Base-by-base conservation (phyloP, 176 grass and related monocot species). In the Ananas comosus region DNA sequence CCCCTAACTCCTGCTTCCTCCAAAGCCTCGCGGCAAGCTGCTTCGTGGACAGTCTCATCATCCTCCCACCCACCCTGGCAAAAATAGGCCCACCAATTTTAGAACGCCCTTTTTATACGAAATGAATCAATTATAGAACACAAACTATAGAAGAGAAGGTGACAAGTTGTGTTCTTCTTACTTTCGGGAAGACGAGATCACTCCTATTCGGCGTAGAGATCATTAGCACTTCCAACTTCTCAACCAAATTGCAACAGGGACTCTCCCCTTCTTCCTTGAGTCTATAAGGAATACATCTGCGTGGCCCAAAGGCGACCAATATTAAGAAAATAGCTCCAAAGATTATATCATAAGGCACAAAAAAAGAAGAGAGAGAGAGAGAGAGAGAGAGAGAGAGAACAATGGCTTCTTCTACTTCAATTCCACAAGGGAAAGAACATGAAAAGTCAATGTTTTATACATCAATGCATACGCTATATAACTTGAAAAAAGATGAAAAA, bases 1-100 rank as follows among this genome's bases (percentile, higher is more conserved):
- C 90, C 90, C 76, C 76, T 89, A 51, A 89, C 78, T 80, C 90
- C 90, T 53, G 90, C 90, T 89, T 94, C 90, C 83, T 94, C 90
- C 66, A 89, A 78, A 67, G 86, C 83, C 51, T 94, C 90, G 4
- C 90, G 76, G 74, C 86, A 80, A 11, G 90, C 90, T 70, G 90
- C 90, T 89, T 94, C 71, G 14, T 68, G 50, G 48, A 81, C 70
- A 51, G 78, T 94, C 64, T 94, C 90, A 70, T 92, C 89, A 51
- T 92, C 64, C 76, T 92, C 89, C 89, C 89, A 92, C 80, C 89
- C 89, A 70, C 89, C 90, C 90, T 94, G 4, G 63, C 74, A 88
- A 18, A 33, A 11, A 11, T 22, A 66, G 33, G 17, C 21, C 49
- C 72, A 48, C 65, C 56, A 70, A 73, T 63, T 57, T 67, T 68